Base-by-base conservation (phyloP, 441 rosid genomes). In the Mallotus japonicus region DNA sequence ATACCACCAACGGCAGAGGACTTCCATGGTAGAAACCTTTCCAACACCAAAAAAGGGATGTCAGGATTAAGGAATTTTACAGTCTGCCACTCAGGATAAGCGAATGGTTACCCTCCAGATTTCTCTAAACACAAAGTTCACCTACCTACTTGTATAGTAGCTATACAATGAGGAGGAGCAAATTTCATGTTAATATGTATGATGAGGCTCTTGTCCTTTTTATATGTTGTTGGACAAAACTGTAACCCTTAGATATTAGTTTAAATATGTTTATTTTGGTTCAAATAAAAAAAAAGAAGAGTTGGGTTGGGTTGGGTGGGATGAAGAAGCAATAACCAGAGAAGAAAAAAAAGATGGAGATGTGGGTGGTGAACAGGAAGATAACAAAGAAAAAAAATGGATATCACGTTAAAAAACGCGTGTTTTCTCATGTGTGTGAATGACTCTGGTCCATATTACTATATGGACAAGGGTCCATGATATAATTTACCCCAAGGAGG, bases 21-120 rank as follows among this genome's bases (percentile, higher is more conserved):
- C 53, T 86, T 51, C 80, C 84, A 6, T 95, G 99, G 99, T 95
- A 95, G 99, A 77, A 55, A 67, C 99, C 99, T 4, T 95, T 95
- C 88, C 96, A 87, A 82, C 77, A 74, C 65, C 78, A 87, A 78
- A 58, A 80, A 4, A 95, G 99, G 62, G 99, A 95, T 47, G 3
- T 0, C 2, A 80, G 99, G 80, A 92, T 84, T 0, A 88, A 79
- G 0, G 99, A 92, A 81, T 95, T 91, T 76, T 95, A 95, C 80
- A 80, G 86, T 50, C 71, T 82, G 46, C 99, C 95, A 4, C 77
- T 89, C 40, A 78, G 96, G 77, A n/a, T 89, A 13, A 68, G 80
- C 8, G 83, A 82, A 62, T 83, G 83, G 75, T n/a, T 91, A 2
- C 98, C 98, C 14, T 53, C 87, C 16, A 83, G 99, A 76, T 92